phyloP scores from a whole-genome alignment of 306 rosid genomes.

The Sphenostylis stenocarpa region DNA sequence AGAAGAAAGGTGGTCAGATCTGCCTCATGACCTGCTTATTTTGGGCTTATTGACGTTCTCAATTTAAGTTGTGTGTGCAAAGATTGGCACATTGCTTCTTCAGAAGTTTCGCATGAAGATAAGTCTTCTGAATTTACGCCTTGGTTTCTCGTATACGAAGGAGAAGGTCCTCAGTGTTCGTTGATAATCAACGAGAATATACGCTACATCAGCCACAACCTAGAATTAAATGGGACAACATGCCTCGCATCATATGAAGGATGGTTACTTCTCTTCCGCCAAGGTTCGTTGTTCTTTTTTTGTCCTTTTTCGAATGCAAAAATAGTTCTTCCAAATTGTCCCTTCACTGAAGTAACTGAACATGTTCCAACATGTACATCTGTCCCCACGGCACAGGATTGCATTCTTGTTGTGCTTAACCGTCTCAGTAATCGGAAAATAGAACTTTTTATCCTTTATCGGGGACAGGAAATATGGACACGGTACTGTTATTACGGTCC shows the following conservation, averaged over 20 bases:
- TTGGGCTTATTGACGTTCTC: slow-evolving; percentile 27
- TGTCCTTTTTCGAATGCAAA: slow-evolving; percentile 36
- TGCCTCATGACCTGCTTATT: slow-evolving; percentile 23
- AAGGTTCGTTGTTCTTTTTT: slow-evolving; percentile 33
- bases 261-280: slow-evolving; percentile 37
- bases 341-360: background rate
- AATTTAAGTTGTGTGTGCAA: slow-evolving; percentile 39
- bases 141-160: slow-evolving; percentile 33
- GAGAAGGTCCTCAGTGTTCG: background rate
- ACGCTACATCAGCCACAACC: slow-evolving; percentile 3
- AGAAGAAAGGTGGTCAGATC: slow-evolving; percentile 17
- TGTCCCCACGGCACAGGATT: slow-evolving; percentile 23
- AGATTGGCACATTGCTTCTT: slow-evolving; percentile 36
- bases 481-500: rapidly evolving
- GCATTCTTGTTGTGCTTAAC: slow-evolving; percentile 17
- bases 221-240: slow-evolving; percentile 25
- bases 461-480: background rate
- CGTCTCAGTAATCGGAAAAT: background rate
- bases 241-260: slow-evolving; percentile 45
- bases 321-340: slow-evolving; percentile 39
- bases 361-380: slow-evolving; percentile 38
- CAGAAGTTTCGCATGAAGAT: background rate
- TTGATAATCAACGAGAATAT: background rate
- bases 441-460: background rate
- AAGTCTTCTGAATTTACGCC: background rate